phyloP scores from a whole-genome alignment of 2,329 filamentous ascomycete species.

The Fonsecaea pedrosoi region DNA sequence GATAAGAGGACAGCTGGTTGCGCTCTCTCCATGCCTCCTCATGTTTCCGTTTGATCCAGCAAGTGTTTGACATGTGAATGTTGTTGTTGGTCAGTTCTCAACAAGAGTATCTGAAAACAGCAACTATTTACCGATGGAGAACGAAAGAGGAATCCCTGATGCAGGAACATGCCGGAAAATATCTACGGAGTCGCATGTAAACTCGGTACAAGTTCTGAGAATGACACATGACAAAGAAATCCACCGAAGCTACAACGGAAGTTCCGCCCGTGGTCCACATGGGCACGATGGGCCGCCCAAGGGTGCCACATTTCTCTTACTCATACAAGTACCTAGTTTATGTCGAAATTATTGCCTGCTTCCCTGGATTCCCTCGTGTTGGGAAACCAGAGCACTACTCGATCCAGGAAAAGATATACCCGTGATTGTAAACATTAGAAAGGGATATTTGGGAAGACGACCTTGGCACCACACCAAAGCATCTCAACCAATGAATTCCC shows the following conservation, averaged over 20 bases:
- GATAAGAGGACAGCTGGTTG: neutral
- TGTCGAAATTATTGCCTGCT: too few species aligned
- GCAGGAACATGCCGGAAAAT: neutral
- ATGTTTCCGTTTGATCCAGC: neutral
- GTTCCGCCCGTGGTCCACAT: neutral
- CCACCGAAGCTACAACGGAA: too few species aligned
- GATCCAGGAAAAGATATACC: neutral
- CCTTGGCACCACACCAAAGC: neutral
- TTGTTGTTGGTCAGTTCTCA: neutral
- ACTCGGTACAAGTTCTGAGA: too few species aligned
- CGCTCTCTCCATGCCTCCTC: neutral
- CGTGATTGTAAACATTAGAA: too few species aligned
- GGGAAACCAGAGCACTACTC: neutral
- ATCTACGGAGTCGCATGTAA: too few species aligned
- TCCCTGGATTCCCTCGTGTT: neutral
- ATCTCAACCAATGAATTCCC: neutral
- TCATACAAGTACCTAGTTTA: neutral
- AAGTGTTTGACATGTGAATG: neutral
- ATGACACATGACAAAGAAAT: too few species aligned
- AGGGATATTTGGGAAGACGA: neutral
- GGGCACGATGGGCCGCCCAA: neutral
- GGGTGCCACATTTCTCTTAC: neutral
- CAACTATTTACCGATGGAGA: neutral
- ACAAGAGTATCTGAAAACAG: neutral
- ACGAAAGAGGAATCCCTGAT: neutral